Percentiles rank a stretch among this genome's conserved stretches.
These are phyloP conservation scores for Aspergillus spinulosporus DNA, from an alignment of 2,329 filamentous ascomycete genomes.

Conservation along the genomic window DNA sequence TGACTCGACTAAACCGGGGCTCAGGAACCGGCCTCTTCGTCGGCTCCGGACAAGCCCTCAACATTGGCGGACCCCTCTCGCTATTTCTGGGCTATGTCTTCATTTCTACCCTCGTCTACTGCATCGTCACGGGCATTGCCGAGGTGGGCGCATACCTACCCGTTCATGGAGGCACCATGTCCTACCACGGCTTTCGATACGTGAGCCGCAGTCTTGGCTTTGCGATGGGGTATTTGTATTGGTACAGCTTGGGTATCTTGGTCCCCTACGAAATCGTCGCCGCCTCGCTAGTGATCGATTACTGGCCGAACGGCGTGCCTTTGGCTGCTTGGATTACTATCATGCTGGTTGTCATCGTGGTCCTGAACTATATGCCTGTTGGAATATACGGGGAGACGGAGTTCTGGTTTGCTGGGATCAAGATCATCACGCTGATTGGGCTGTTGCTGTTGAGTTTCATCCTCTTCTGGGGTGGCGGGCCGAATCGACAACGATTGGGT, in stretches of 20 bases:
- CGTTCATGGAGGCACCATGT: slow-evolving; percentile 47
- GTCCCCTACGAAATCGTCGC: slow-evolving; percentile 64
- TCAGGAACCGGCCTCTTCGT: slow-evolving; percentile 54
- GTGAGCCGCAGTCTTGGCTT: slow-evolving; percentile 46
- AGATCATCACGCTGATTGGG: slow-evolving; percentile 54
- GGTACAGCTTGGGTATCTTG: slow-evolving; percentile 50
- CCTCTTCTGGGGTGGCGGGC: slow-evolving; percentile 59
- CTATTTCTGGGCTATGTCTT: slow-evolving; percentile 55
- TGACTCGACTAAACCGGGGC: too few species aligned
- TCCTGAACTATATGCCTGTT: slow-evolving; percentile 51
- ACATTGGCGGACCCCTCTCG: slow-evolving; percentile 54
- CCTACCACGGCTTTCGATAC: slow-evolving; percentile 46
- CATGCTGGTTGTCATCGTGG: slow-evolving; percentile 59
- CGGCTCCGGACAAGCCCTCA: slow-evolving; percentile 54
- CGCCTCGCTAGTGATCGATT: slow-evolving; percentile 64
- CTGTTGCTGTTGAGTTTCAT: slow-evolving; percentile 56
- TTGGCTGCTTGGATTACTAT: slow-evolving; percentile 56
- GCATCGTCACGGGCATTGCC: slow-evolving; percentile 49
- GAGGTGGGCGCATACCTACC: slow-evolving; percentile 47
- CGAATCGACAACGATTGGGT: slow-evolving; percentile 51
- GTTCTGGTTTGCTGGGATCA: slow-evolving; percentile 56
- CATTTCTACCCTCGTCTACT: slow-evolving; percentile 49
- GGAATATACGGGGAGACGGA: slow-evolving; percentile 55
- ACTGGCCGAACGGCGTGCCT: slow-evolving; percentile 55
- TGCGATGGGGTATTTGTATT: slow-evolving; percentile 48